Base-by-base conservation (phyloP, 768 basidiomycete species). In the Boletus rubescentipes region DNA sequence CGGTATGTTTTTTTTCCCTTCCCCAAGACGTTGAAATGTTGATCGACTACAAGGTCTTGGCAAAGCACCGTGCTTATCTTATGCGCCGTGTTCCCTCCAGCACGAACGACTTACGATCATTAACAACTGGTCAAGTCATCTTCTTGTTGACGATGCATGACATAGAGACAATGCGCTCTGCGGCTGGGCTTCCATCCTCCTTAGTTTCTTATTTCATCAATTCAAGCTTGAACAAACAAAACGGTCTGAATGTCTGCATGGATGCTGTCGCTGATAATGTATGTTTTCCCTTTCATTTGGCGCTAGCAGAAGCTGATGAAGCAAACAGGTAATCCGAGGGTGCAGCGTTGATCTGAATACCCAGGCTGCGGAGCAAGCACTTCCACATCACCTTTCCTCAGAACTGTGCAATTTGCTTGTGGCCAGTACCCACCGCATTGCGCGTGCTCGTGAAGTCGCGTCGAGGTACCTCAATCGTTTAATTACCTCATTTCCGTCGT, bases 401-500 rank as follows among this genome's bases (percentile, higher is more conserved):
- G 91, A 98, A 63, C 79, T 98, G 8, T 84, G 85, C 38, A 72
- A 69, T n/a, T 76, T 98, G 21, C 79, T 98, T 15, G 75, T 92
- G 15, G 77, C 78, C 38, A 88, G 89, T 71, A 92, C 91, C 4
- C 91, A 95, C 70, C 83, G 92, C 29, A 83, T 91, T 53, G 76
- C 81, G 31, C 91, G 89, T 66, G 89, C 88, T 46, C 80, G 96
- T 32, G 87, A 89, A 32, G 78, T 93, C 30, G 91, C 95, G 1
- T 79, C 86, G 38, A 87, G 83, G 70, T 97, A 90, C 66, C 79
- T 98, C 26, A 84, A 93, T 71, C 81, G 85, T 36, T 75, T 98
- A 37, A 86, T 98, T 59, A 87, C 85, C 9, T 91, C 89, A 2
- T 98, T 98, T 72, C 94, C 97, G 2, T 93, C 94, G 14, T 75